Percentiles rank a stretch among this genome's conserved stretches.
Conservation (phyloP, 257 asterid genomes). For the Solanum piurae region DNA sequence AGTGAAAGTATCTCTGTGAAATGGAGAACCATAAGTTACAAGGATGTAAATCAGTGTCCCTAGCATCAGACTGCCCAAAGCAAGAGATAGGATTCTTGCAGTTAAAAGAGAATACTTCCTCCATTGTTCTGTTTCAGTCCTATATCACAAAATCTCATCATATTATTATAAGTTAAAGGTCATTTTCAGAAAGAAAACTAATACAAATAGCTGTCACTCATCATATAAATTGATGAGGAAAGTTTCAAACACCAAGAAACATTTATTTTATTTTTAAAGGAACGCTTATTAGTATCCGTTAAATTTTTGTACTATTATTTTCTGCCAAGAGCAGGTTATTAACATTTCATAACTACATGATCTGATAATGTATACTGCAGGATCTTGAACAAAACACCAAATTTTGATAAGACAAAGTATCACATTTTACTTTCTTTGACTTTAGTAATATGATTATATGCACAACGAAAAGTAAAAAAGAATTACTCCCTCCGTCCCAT, state of each 20-base stretch:
- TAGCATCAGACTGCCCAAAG: slow-evolving; percentile 67
- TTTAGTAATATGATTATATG: neutral
- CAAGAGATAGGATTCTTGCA: slow-evolving; percentile 44
- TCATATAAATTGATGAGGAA: neutral
- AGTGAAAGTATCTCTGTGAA: slow-evolving; percentile 44
- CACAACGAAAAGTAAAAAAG: neutral
- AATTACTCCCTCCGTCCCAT: too few relatives aligned
- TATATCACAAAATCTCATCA: slow-evolving; percentile 1
- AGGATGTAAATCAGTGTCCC: slow-evolving; percentile 57
- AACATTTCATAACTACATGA: too few relatives aligned
- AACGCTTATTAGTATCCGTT: neutral
- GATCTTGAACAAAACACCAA: too few relatives aligned
- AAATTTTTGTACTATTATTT: neutral
- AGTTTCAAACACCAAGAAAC: neutral
- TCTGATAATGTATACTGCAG: too few relatives aligned
- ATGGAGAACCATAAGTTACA: slow-evolving; percentile 68
- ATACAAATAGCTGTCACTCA: neutral
- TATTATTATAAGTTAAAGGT: neutral
- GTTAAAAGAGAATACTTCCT: slow-evolving; percentile 28
- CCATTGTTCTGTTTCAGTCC: slow-evolving; percentile 36
- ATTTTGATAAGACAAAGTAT: neutral
- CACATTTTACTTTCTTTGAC: neutral
- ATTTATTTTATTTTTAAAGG: neutral
- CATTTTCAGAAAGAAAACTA: neutral
- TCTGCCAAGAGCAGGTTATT: neutral